Percentiles rank a stretch among this genome's conserved stretches.
Evolutionary conservation across 2,329 filamentous ascomycete genomes (phyloP).

Genomic region (Cladophialophora psammophila): DNA sequence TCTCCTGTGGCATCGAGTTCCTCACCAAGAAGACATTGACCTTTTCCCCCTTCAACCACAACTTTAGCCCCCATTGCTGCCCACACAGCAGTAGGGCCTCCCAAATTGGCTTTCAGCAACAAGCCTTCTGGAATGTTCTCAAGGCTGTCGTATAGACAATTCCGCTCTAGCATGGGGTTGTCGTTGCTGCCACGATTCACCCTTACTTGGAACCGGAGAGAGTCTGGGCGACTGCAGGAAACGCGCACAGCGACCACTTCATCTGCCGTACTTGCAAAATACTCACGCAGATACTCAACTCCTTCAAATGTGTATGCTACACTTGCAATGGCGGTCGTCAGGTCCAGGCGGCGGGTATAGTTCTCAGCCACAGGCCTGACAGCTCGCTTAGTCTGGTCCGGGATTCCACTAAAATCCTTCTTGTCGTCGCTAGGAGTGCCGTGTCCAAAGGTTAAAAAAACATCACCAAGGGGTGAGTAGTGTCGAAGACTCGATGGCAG

Average conservation of each 20-base stretch:
- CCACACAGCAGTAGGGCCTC: slow-evolving; percentile 7
- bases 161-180: slow-evolving; percentile 3
- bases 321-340: slow-evolving; percentile 47
- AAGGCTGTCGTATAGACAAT: slow-evolving; percentile 6
- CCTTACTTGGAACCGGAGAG: slow-evolving; percentile 4
- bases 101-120: slow-evolving; percentile 7
- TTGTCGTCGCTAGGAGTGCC: slow-evolving; percentile 11
- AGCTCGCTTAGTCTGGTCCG: neutral
- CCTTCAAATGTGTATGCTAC: slow-evolving; percentile 50
- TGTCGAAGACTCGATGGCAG: slow-evolving; percentile 45
- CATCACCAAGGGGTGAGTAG: slow-evolving; percentile 55
- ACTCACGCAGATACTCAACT: slow-evolving; percentile 47
- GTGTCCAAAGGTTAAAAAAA: slow-evolving; percentile 50
- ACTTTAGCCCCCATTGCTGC: slow-evolving; percentile 13
- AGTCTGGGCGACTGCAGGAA: neutral
- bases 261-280: slow-evolving; percentile 54
- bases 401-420: slow-evolving; percentile 13
- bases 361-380: slow-evolving; percentile 47
- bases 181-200: slow-evolving; percentile 14
- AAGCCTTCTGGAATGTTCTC: slow-evolving; percentile 7
- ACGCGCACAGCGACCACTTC: slow-evolving; percentile 45
- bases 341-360: slow-evolving; percentile 44
- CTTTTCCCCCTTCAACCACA: slow-evolving; percentile 4
- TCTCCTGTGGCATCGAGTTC: slow-evolving; percentile 6
- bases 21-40: slow-evolving; percentile 6